A percentile compares a stretch with the other conserved stretches of the same genome.
These are phyloP conservation scores for Arabis alpina DNA, from an alignment of 345 rosid species.

Conservation along the genomic window DNA sequence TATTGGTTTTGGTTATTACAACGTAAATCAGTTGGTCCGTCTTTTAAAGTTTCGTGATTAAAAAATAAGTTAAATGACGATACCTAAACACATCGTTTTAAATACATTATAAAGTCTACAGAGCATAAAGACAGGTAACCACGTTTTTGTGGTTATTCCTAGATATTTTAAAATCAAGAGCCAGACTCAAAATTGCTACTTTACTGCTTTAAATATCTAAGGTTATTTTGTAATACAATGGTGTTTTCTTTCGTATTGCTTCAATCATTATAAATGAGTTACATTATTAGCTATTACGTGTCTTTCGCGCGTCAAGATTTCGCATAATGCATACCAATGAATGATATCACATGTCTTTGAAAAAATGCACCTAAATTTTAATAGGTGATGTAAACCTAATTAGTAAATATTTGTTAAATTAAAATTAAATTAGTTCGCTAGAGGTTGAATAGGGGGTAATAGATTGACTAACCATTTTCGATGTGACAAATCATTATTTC, in stretches of 20 bases:
- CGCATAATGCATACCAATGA: conserved; percentile 38
- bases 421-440: neutral
- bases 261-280: conserved; percentile 38
- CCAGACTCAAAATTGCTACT: neutral
- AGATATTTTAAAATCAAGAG: neutral
- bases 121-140: conserved; percentile 28
- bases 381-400: conserved; percentile 9
- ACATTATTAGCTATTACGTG: conserved; percentile 40
- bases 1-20: neutral
- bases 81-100: neutral
- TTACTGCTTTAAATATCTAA: neutral
- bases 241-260: neutral
- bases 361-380: conserved; percentile 11
- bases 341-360: conserved; percentile 36
- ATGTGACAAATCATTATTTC: conserved; percentile 32
- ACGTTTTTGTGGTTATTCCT: conserved; percentile 23
- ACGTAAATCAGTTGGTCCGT: neutral
- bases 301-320: conserved; percentile 39
- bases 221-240: neutral
- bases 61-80: neutral
- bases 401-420: neutral
- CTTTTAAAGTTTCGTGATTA: neutral
- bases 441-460: conserved; percentile 33
- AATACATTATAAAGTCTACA: neutral
- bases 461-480: conserved; percentile 29